phyloP scores from a whole-genome alignment of 2,329 filamentous ascomycete species.

The Monilinia laxa region DNA sequence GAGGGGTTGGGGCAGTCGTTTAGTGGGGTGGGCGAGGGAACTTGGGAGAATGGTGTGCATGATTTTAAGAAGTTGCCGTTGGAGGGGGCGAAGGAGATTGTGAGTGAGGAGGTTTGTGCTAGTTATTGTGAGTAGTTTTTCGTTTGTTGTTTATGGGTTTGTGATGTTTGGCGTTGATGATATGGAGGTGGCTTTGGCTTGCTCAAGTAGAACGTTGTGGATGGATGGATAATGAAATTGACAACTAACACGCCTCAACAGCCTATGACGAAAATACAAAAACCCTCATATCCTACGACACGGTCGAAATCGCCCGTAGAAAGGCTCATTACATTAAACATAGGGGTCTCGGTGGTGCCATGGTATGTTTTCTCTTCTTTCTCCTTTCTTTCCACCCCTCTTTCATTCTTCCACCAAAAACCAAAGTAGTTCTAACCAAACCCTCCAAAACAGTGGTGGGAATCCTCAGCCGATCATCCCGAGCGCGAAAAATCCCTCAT shows the following conservation, averaged over 20 bases:
- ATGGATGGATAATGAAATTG: neutral
- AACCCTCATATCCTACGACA: slow-evolving; percentile 79
- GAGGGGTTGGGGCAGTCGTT: slow-evolving; percentile 69
- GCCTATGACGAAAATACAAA: slow-evolving; percentile 59
- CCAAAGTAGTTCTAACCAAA: neutral
- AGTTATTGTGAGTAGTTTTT: slow-evolving; percentile 58
- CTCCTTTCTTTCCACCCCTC: no score
- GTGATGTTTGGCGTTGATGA: no score
- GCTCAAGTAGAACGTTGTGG: no score
- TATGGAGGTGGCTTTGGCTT: no score
- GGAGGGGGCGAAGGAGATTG: slow-evolving; percentile 60
- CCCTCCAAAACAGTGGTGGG: slow-evolving; percentile 56
- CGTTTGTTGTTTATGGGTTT: neutral
- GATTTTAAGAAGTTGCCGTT: slow-evolving; percentile 86
- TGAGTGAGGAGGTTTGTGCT: slow-evolving; percentile 64
- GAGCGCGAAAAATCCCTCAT: slow-evolving; percentile 66
- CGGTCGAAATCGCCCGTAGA: slow-evolving; percentile 59
- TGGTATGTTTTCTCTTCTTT: slow-evolving; percentile 47
- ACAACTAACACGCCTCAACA: neutral
- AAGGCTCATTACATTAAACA: slow-evolving; percentile 73
- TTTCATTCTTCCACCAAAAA: neutral
- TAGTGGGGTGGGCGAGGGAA: slow-evolving; percentile 72
- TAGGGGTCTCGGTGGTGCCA: slow-evolving; percentile 74
- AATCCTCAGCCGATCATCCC: slow-evolving; percentile 74
- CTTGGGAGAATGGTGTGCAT: slow-evolving; percentile 81